phyloP scores from a whole-genome alignment of 1,284 basidiomycete species.

The Leccinum angustisporum region DNA sequence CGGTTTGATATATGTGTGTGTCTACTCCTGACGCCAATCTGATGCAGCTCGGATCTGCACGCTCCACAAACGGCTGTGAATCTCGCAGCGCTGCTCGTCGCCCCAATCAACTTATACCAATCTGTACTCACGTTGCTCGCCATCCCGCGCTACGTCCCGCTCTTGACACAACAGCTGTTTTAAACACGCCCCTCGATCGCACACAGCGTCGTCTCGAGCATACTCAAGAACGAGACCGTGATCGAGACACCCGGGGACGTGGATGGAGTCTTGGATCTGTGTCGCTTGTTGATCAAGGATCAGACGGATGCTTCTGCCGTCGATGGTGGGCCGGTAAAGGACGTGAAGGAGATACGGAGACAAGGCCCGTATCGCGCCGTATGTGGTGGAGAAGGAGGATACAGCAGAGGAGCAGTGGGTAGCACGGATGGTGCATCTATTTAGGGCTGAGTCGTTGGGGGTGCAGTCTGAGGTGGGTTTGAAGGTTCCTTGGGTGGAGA shows the following conservation, averaged over 20 bases:
- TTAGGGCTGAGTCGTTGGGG: too few relatives aligned
- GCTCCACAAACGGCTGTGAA: slow-evolving; percentile 83
- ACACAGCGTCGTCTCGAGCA: slow-evolving; percentile 85
- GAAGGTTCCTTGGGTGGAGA: too few relatives aligned
- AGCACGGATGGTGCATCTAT: too few relatives aligned
- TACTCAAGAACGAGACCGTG: background rate
- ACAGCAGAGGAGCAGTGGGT: too few relatives aligned
- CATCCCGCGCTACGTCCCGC: slow-evolving; percentile 81
- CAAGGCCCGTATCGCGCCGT: slow-evolving; percentile 24
- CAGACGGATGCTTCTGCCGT: slow-evolving; percentile 67
- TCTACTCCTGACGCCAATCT: slow-evolving; percentile 1
- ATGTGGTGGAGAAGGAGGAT: too few relatives aligned
- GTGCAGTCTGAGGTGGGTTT: too few relatives aligned
- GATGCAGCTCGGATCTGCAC: slow-evolving; percentile 78
- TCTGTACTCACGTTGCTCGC: slow-evolving; percentile 92
- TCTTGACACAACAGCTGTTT: slow-evolving; percentile 84
- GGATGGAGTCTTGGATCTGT: slow-evolving; percentile 86
- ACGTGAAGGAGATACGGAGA: slow-evolving; percentile 52
- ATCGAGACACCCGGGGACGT: slow-evolving; percentile 71
- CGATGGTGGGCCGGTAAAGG: slow-evolving; percentile 18
- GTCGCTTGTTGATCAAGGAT: slow-evolving; percentile 87
- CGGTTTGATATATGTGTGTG: too few relatives aligned
- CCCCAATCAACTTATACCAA: slow-evolving; percentile 82
- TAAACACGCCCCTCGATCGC: slow-evolving; percentile 69
- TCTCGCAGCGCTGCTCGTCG: slow-evolving; percentile 84